phyloP scores from a whole-genome alignment of 495 filamentous ascomycete genomes.

The Choiromyces venosus region DNA sequence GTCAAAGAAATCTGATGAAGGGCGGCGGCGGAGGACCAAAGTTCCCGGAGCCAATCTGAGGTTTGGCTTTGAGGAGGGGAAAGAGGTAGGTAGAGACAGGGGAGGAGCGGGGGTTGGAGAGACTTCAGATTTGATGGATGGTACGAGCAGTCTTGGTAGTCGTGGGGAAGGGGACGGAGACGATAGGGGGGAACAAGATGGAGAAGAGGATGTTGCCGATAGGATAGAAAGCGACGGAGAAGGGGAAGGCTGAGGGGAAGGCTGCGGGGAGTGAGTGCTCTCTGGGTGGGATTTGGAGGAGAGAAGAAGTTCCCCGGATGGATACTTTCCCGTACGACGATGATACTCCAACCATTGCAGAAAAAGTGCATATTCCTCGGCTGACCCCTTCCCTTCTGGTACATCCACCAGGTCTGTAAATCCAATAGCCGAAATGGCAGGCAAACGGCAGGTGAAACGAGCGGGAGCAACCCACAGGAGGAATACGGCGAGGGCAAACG shows the following conservation, averaged over 20 bases:
- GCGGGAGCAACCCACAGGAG: neutral
- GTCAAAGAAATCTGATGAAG: constrained; percentile 1
- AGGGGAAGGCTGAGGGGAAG: neutral
- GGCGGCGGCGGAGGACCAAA: constrained; percentile 30
- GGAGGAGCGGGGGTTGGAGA: neutral
- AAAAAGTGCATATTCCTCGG: neutral
- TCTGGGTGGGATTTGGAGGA: neutral
- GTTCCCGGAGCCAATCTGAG: constrained; percentile 18
- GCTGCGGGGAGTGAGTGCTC: neutral
- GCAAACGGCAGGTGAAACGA: neutral
- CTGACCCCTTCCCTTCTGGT: neutral
- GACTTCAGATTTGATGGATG: neutral
- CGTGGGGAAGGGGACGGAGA: neutral
- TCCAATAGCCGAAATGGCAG: too few species aligned
- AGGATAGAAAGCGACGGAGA: too few species aligned
- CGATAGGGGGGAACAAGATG: neutral
- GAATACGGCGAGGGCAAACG: neutral
- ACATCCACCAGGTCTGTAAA: neutral
- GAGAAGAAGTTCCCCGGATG: neutral
- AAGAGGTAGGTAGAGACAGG: neutral
- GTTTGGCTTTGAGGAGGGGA: neutral
- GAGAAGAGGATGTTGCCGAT: too few species aligned
- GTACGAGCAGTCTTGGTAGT: neutral
- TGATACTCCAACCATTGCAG: neutral
- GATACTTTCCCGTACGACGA: neutral